Conservation (phyloP, 2,329 filamentous ascomycete genomes). For the Pseudopithomyces chartarum region DNA sequence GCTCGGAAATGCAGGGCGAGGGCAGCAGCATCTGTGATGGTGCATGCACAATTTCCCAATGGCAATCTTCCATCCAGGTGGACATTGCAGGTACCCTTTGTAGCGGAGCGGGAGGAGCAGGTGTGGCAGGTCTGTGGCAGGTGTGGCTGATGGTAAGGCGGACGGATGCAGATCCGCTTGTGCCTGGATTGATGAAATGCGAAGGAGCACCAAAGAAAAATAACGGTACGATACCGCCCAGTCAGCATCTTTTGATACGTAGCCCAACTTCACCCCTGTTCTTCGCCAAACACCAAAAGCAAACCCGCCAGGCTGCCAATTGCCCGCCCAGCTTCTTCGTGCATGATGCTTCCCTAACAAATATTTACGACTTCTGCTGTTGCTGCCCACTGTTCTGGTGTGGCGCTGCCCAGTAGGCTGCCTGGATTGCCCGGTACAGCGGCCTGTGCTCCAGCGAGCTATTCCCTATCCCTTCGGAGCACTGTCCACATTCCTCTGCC, state of each 20-base stretch:
- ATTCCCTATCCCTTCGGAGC: slow-evolving; percentile 27
- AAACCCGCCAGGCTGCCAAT: slow-evolving; percentile 27
- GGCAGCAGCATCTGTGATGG: too few species aligned
- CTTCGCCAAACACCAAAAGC: slow-evolving; percentile 7
- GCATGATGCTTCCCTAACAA: slow-evolving; percentile 12
- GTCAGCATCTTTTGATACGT: slow-evolving; percentile 4
- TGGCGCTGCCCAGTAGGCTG: slow-evolving; percentile 3
- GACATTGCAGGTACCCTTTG: too few species aligned
- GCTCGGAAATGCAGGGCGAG: too few species aligned
- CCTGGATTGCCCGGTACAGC: slow-evolving; percentile 10
- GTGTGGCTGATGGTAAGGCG: slow-evolving; percentile 2
- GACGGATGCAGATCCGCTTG: not conserved
- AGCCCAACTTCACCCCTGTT: not conserved
- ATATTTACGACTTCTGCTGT: slow-evolving; percentile 18
- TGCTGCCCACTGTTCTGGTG: slow-evolving; percentile 11
- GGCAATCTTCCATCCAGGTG: too few species aligned
- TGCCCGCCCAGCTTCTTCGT: slow-evolving; percentile 14
- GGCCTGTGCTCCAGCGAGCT: slow-evolving; percentile 35
- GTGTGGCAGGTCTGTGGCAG: not conserved
- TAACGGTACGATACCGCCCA: not conserved
- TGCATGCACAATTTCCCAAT: too few species aligned
- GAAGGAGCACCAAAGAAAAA: not conserved
- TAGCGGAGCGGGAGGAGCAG: too few species aligned
- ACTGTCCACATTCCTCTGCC: slow-evolving; percentile 19
- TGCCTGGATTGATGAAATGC: not conserved